phyloP scores from a whole-genome alignment of 1,139 yeast species.

The Hansenula anomala region DNA sequence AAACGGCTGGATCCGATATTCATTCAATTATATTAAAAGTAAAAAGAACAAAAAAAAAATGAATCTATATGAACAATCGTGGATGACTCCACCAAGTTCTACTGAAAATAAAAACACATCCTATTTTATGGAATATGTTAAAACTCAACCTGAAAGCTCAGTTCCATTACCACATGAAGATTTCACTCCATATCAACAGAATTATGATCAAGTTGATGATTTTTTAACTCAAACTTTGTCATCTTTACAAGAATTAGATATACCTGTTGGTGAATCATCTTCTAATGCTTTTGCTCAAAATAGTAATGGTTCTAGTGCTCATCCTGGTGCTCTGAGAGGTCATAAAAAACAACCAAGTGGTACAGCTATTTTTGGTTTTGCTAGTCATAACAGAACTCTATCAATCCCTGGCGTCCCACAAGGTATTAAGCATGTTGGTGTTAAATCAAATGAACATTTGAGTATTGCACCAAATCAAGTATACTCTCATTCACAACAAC shows the following conservation, averaged over 20 bases:
- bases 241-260: conserved; percentile 22
- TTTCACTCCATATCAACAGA: conserved; percentile 9
- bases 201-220: conserved; percentile 18
- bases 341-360: conserved; percentile 43
- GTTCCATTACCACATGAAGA: conserved; percentile 12
- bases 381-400: conserved; percentile 48
- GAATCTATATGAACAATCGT: conserved; percentile 6
- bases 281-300: conserved; percentile 3
- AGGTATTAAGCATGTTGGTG: not conserved
- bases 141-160: conserved; percentile 1
- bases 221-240: conserved; percentile 19
- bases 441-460: conserved; percentile 1
- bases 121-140: not conserved
- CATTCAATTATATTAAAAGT: not conserved
- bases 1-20: conserved; percentile 1
- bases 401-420: conserved; percentile 17
- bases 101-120: conserved; percentile 1
- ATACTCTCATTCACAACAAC: conserved; percentile 5
- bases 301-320: not conserved
- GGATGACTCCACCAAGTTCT: conserved; percentile 7
- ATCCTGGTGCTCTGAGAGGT: conserved; percentile 7
- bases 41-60: not conserved
- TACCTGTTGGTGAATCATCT: conserved; percentile 19
- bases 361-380: conserved; percentile 60
- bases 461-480: conserved; percentile 16